Base-by-base conservation (phyloP, 2,329 filamentous ascomycete species). In the Fusarium longipes region DNA sequence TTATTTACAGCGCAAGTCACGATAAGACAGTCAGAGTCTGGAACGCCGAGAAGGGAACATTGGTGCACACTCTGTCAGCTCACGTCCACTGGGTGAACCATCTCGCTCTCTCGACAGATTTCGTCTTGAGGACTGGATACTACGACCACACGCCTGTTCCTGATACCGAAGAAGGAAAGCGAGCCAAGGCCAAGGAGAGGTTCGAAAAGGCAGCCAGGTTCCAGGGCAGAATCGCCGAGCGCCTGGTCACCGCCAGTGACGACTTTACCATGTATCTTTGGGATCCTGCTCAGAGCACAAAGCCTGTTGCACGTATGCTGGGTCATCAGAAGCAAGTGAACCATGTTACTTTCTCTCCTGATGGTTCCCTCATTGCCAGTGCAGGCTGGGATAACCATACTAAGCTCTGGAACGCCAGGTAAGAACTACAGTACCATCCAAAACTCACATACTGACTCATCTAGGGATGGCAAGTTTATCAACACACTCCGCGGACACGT, bases 21-120 rank as follows among this genome's bases (percentile, higher is more conserved):
- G 95, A 97, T 81, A 96, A 96, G 82, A 95, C 91, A 1, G 88
- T 98, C 70, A 93, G 95, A 71, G 88, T 97, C 6, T 99, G 95
- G 94, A 90, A 96, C 73, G 87, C 92, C 1, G 84, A 85, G 36
- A 89, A 91, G 66, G 96, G 95, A 29, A 93, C 89, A 3, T 82
- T 97, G 22, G 82, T 93, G 52, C 92, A 96, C 77, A 94, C 91
- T 0, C 82, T 98, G 10, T 88, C 87, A 20, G 85, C 91, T 3
- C 96, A 99, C 76, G 93, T 92, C 1, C 96, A 98, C 76, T 97
- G 95, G 88, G 92, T 99, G 29, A 99, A 99, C 76, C 93, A 97
- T 75, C 86, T 99, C 22, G 93, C 96, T 0, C 85, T 99, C 6
- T 97, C 93, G 1, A 97, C 93, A 6, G 96, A 98, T 74, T 96